Base-by-base conservation (phyloP, 176 grass and related monocot genomes). In the Guadua angustifolia region DNA sequence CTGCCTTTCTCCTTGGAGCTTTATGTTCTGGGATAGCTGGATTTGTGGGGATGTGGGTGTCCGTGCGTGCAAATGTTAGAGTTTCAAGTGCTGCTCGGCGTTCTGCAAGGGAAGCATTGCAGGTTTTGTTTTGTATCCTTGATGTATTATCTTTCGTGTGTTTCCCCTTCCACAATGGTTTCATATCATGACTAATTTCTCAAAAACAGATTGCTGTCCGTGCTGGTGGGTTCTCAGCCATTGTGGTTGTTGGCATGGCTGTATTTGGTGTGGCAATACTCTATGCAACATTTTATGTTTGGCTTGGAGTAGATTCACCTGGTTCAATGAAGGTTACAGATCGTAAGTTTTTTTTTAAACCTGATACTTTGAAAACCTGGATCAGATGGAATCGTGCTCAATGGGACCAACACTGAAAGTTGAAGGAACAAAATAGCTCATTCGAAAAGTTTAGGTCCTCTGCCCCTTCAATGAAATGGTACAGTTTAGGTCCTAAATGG, bases 21-120 rank as follows among this genome's bases (percentile, higher is more conserved):
- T 33, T 99, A 71, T 99, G 96, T 90, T 99, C 96, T 81, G 96
- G 93, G 83, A 86, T 95, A 71, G 96, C 96, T 68, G 96, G 96
- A 36, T 99, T 93, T 90, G 93, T 99, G 75, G 96, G 96, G 73
- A 99, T 99, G 96, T 99, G 93, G 96, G 96, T 99, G 1, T 99
- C 96, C 9, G 96, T 99, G 13, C 96, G 96, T 84, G 96, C 96
- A 55, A 95, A 99, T 94, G 96, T 99, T 89, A 86, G 96, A 87
- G 96, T 99, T 68, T 99, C 96, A 69, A 99, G 96, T 87, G 96
- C 96, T 74, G 96, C 96, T 85, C 89, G 96, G 13, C 91, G 96
- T 61, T 99, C 96, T 90, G 93, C 96, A n/a, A 91, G 96, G 79
- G 96, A 99, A 89, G 96, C 96, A 70, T 92, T 99, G 83, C 96